Evolutionary conservation across 2,329 filamentous ascomycete genomes (phyloP).

Genomic region (Colletotrichum sp.): DNA sequence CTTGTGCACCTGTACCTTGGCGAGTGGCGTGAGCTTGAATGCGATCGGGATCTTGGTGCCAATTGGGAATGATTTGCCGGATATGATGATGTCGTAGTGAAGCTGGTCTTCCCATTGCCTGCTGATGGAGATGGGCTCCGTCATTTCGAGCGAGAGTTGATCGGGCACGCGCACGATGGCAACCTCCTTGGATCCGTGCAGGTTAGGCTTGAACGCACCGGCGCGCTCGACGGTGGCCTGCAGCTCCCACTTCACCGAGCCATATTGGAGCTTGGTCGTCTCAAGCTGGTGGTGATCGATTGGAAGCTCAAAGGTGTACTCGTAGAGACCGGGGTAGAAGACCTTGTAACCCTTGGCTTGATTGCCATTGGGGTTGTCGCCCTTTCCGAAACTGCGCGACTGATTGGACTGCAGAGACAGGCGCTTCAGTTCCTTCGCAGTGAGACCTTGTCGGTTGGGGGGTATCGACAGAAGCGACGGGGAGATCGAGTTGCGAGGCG

Average conservation of each 20-base stretch:
- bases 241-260: slow-evolving; percentile 86
- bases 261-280: slow-evolving; percentile 86
- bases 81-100: slow-evolving; percentile 95
- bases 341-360: slow-evolving; percentile 80
- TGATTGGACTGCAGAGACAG: slow-evolving; percentile 82
- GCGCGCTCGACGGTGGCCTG: slow-evolving; percentile 85
- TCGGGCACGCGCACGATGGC: slow-evolving; percentile 84
- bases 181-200: slow-evolving; percentile 83
- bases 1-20: slow-evolving; percentile 92
- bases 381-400: slow-evolving; percentile 84
- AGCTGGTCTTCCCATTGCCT: slow-evolving; percentile 94
- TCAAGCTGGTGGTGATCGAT: slow-evolving; percentile 90
- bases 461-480: slow-evolving; percentile 28
- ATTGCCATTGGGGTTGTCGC: slow-evolving; percentile 66
- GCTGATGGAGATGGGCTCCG: slow-evolving; percentile 92
- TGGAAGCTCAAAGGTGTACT: slow-evolving; percentile 82
- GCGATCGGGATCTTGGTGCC: slow-evolving; percentile 89
- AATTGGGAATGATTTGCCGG: slow-evolving; percentile 91
- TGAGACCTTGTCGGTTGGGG: slow-evolving; percentile 35
- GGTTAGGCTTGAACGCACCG: slow-evolving; percentile 87
- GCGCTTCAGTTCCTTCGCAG: slow-evolving; percentile 63
- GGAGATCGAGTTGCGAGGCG: slow-evolving; percentile 18
- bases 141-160: slow-evolving; percentile 86
- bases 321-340: slow-evolving; percentile 76
- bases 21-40: slow-evolving; percentile 90